Evolutionary conservation across 148 eudicot species (phyloP), one percentile per base, ranked within the genome.

Genomic region (Rhododendron ferrugineum): DNA sequence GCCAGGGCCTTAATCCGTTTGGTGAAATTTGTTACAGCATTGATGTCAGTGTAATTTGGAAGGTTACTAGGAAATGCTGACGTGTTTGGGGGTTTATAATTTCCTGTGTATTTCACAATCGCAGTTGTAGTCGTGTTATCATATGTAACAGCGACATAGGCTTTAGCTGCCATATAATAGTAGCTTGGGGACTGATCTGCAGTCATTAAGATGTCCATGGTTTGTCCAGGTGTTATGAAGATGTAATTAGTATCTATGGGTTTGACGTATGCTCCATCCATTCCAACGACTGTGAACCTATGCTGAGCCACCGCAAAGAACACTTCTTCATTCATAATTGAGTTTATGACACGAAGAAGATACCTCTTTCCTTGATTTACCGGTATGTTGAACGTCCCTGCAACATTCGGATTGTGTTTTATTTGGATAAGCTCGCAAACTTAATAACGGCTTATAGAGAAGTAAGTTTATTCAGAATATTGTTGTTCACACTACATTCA

Each of bases 61-160:
- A 89, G 90, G 14, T 13, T 40, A 2, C 6, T 26, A 3, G 90
- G 90, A 46, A 78, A 77, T 14, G 68, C 6, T 13, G 87, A 70
- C 3, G 74, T 76, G 5, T 66, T 18, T 15, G 86, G 83, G 10
- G 90, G 0, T 1, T 52, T 62, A 83, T 66, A 60, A 6, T 52
- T 83, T 0, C 80, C 80, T 0, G 11, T 20, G 68, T 89, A 89
- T 20, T 64, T 11, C 60, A 89, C 20, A 16, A 89, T 34, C 11
- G 88, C 90, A 9, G 90, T 89, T 37, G 90, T 86, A 80, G 88
- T 89, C 40, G 87, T 88, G 56, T 85, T 87, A 34, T 84, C 85
- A 22, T 34, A 87, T 7, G 7, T 3, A 44, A 58, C 66, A 9
- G 79, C 82, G 2, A 28, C 88, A 8, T 14, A 83, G 0, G 88